Percentiles rank a stretch among this genome's conserved stretches.
phyloP scores from a whole-genome alignment of 2,329 filamentous ascomycete genomes.

The Penicillium sp. region DNA sequence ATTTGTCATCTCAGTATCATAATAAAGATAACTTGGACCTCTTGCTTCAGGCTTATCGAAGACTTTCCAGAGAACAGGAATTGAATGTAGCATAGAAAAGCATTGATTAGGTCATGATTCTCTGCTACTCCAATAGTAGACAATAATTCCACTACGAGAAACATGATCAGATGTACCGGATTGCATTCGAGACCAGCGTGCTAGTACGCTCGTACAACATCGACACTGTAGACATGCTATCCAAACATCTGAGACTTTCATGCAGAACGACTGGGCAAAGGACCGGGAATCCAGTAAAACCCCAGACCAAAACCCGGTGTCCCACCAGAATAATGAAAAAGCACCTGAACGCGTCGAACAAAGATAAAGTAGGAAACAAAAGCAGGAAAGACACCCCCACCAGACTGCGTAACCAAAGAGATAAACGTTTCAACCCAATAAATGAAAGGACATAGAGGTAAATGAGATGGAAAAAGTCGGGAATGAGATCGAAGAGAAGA shows the following conservation, averaged over 20 bases:
- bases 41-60: no score
- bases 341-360: slow-evolving; percentile 9
- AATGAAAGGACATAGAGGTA: no score
- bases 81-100: no score
- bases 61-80: no score
- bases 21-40: no score
- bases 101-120: no score
- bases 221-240: slow-evolving; percentile 2
- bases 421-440: no score
- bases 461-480: slow-evolving; percentile 8
- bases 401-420: slow-evolving; percentile 8
- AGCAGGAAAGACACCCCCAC: slow-evolving; percentile 14
- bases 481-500: slow-evolving; percentile 10
- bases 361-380: slow-evolving; percentile 8
- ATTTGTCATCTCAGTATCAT: no score
- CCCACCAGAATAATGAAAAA: slow-evolving; percentile 7
- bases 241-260: slow-evolving; percentile 6
- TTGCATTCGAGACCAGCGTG: slow-evolving; percentile 10
- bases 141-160: neutral
- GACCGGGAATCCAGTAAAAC: neutral
- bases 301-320: neutral
- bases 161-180: slow-evolving; percentile 9
- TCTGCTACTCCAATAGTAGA: no score
- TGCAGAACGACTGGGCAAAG: neutral
- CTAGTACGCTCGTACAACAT: neutral